Conservation (phyloP, 2,329 filamentous ascomycete species). For the Cordyceps javanica region DNA sequence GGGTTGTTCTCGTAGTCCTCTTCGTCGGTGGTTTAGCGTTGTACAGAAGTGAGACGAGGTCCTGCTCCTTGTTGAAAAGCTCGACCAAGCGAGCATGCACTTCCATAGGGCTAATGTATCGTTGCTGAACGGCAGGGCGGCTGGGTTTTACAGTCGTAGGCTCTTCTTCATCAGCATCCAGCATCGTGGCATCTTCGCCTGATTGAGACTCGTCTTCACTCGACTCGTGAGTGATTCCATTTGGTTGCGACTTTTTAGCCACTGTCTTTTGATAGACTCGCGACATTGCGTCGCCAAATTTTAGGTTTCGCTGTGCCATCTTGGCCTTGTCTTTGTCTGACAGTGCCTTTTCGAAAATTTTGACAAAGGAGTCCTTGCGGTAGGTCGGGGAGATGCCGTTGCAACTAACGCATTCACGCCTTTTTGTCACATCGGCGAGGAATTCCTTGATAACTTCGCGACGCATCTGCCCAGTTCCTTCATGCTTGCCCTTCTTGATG, state of each 20-base stretch:
- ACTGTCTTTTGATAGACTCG: constrained; percentile 25
- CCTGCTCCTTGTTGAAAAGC: constrained; percentile 81
- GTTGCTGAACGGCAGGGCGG: constrained; percentile 39
- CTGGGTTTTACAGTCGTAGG: constrained; percentile 23
- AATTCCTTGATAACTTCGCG: constrained; percentile 76
- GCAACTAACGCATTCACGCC: constrained; percentile 62
- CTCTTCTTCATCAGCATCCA: constrained; percentile 29
- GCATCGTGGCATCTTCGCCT: constrained; percentile 24
- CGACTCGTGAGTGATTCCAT: background rate
- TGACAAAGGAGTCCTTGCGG: constrained; percentile 84
- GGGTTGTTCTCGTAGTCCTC: constrained; percentile 51
- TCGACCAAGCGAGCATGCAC: constrained; percentile 71
- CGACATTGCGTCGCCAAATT: constrained; percentile 63
- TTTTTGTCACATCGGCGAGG: constrained; percentile 62
- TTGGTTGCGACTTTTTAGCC: constrained; percentile 26
- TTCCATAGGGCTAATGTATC: constrained; percentile 77
- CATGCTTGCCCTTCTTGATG: constrained; percentile 64
- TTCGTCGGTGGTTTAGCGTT: constrained; percentile 61
- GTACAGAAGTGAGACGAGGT: constrained; percentile 80
- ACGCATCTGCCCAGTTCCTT: constrained; percentile 72
- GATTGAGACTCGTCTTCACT: constrained; percentile 33
- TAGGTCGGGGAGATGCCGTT: constrained; percentile 71
- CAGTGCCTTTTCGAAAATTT: constrained; percentile 84
- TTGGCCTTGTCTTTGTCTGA: constrained; percentile 67
- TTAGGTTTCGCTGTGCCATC: constrained; percentile 66